A percentile compares a stretch with the other conserved stretches of the same genome.
Evolutionary conservation across 148 eudicot genomes (phyloP).

Genomic region (Nepenthes mirabilis): DNA sequence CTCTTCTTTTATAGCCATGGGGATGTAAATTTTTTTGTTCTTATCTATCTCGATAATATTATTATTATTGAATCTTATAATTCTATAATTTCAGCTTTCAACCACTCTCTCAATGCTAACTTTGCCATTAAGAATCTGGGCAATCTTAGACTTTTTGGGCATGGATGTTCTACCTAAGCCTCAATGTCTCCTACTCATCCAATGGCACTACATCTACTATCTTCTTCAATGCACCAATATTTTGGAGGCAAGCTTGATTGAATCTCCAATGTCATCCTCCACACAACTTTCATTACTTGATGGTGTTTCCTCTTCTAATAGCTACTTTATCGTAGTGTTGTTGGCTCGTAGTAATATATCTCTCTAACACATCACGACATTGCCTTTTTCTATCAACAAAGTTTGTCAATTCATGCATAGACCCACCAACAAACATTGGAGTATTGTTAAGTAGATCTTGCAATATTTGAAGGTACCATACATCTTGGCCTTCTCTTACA

Average conservation of each 20-base stretch:
- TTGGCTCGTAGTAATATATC: neutral
- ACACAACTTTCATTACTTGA: neutral
- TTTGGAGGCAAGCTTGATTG: neutral
- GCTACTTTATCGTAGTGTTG: neutral
- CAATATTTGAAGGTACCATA: neutral
- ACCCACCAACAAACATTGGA: neutral
- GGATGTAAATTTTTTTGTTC: too few species aligned
- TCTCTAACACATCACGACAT: too few species aligned
- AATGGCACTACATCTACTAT: too few species aligned
- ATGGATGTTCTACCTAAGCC: neutral
- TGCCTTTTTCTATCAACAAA: neutral
- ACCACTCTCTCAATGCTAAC: too few species aligned
- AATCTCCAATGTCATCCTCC: neutral
- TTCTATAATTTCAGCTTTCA: too few species aligned
- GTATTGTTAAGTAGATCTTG: neutral
- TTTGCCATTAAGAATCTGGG: neutral
- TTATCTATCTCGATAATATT: too few species aligned
- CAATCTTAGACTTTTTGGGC: neutral
- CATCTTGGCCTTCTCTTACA: neutral
- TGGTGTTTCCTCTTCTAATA: neutral
- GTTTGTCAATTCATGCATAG: neutral
- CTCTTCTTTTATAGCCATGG: neutral
- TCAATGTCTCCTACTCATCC: neutral
- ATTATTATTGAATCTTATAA: too few species aligned
- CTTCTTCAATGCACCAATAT: neutral